Evolutionary conservation across 2,329 filamentous ascomycete genomes (phyloP), one percentile per base, ranked within the genome.

Genomic region (Botrytis aclada): DNA sequence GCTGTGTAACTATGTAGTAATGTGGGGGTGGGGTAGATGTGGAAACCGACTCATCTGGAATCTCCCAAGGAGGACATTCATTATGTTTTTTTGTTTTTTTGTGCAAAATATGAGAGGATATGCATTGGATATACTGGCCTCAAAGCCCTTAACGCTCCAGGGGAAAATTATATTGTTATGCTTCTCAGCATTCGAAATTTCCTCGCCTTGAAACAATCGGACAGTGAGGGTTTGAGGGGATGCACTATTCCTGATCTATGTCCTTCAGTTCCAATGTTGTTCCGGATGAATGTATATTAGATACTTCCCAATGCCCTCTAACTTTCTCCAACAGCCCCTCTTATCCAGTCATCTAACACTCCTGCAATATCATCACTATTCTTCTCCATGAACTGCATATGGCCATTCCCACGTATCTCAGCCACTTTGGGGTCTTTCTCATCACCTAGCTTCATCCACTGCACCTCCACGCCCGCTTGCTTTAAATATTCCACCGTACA

Each of bases 301-400:
- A 6, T 29, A 54, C 22, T 34, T 39, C 34, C 45, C 12, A 7
- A 37, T 25, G 7, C 32, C 8, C 3, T 34, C 22, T 54, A 54
- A 20, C 29, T 29, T 7, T 14, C 18, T 22, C 16, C 8, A 37
- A 70, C 58, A 22, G 18, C 45, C 8, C 47, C 72, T 73, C 61
- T 74, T 70, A 45, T 81, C 80, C 81, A 80, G 80, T 9, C 29
- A 25, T 79, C 74, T 29, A 83, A 73, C 25, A 81, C 76, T 20
- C 47, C 75, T 2, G 78, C 80, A 64, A 85, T 83, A 61, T 81
- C 75, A 73, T 83, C 77, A 71, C 83, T 86, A 76, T 86, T 86
- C 80, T 81, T 83, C 80, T 86, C 85, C 80, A 86, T 78, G 74
- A 86, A 85, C 72, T 84, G 82, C 82, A 86, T 82, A 78, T 86